Evolutionary conservation across 352 stramenopile species (phyloP), one percentile per base, ranked within the genome.

Genomic region (Pythium angustatum): DNA sequence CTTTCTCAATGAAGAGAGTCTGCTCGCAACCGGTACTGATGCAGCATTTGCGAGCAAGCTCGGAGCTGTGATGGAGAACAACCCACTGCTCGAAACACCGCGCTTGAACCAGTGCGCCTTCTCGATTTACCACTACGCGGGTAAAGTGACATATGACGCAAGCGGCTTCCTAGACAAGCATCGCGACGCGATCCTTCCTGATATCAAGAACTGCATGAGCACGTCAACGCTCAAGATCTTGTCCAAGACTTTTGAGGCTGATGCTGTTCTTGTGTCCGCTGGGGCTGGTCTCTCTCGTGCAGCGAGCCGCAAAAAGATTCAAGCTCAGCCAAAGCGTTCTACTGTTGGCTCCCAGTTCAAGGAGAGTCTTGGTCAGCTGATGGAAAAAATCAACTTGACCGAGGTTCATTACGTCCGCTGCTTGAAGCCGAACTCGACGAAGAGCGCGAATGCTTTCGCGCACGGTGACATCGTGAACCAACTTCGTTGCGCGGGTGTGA

Each of bases 1-100:
- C 22, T 88, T 97, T 36, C 71, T 97, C 48, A 96, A 97, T 55
- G 90, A 97, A 69, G 90, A 97, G 65, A 95, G 83, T 31, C 64
- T 96, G 41, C 73, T 94, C 5, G 85, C 76, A 4, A 96, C 86
- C 2, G 89, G 89, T 33, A 93, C 83, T 4, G 90, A 97, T 48
- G 71, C 79, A 14, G 88, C 85, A n/a, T 96, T 96, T 49, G 87
- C 85, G 27, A 92, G 84, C 63, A 97, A 97, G 63, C 54, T 97
- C 14, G 79, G 85, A 21, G 88, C 86, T 4, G 83, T 96, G 15
- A 94, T 96, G 77, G 85, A 90, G 47, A 93, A 96, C 62, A 94
- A 97, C 53, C 76, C 83, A 21, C 69, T 94, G 24, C 76, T 97
- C 9, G 84, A 93, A 62, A 95, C 81, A 0, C 91, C 92, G 12